Evolutionary conservation across 169 alveolate species (phyloP).

Genomic region (Plasmodium vivax): DNA sequence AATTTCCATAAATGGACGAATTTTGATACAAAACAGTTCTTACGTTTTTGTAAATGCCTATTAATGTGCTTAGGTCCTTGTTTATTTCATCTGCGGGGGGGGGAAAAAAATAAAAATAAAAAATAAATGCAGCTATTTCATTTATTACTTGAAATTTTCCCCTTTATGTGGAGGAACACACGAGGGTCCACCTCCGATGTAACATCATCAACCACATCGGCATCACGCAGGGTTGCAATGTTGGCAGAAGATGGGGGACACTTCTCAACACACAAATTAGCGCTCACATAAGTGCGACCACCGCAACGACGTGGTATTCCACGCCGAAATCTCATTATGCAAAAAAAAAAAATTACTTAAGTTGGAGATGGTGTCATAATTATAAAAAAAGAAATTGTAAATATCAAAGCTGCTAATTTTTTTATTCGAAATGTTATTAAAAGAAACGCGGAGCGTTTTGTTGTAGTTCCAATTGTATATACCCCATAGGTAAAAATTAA

Average conservation of each 20-base stretch:
- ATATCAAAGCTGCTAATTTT: constrained; percentile 46
- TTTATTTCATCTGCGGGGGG: constrained; percentile 39
- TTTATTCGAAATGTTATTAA: constrained; percentile 53
- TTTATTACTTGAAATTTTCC: not conserved
- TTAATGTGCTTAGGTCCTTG: constrained; percentile 22
- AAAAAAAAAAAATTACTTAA: constrained; percentile 39
- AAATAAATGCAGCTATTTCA: not conserved
- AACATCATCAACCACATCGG: not conserved
- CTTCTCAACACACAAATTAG: not conserved
- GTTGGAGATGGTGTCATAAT: constrained; percentile 35
- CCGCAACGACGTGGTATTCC: not conserved
- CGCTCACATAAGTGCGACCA: not conserved
- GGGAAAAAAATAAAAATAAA: not conserved
- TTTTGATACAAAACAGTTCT: constrained; percentile 48
- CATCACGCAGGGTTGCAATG: not conserved
- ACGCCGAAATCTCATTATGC: not conserved
- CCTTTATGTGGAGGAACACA: not conserved
- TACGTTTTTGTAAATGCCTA: constrained; percentile 26
- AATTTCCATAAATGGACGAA: constrained; percentile 31
- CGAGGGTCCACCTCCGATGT: not conserved
- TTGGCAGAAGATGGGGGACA: not conserved
- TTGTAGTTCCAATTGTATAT: constrained; percentile 34
- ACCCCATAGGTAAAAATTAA: constrained; percentile 58
- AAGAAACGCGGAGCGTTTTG: constrained; percentile 36
- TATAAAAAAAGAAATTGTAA: constrained; percentile 44